phyloP scores from a whole-genome alignment of 2,329 filamentous ascomycete species.

The Colletotrichum trifolii region DNA sequence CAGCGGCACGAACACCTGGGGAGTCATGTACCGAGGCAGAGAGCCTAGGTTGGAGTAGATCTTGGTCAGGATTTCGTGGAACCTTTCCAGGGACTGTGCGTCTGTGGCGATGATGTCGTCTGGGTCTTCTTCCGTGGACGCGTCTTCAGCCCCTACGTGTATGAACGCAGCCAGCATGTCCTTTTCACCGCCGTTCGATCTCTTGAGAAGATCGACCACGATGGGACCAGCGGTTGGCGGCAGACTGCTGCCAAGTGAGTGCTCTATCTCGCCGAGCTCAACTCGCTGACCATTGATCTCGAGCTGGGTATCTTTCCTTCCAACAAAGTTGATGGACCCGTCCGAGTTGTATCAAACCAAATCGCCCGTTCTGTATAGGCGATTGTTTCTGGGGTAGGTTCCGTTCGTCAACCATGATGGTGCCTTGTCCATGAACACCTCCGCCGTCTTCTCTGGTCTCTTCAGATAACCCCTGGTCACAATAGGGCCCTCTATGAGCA shows the following conservation, averaged over 20 bases:
- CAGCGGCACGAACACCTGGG: conserved; percentile 30
- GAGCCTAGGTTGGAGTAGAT: conserved; percentile 2
- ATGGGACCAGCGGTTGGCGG: conserved; percentile 11
- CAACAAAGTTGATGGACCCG: conserved; percentile 40
- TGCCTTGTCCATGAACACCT: conserved; percentile 12
- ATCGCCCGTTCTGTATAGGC: conserved; percentile 42
- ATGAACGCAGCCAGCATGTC: conserved; percentile 16
- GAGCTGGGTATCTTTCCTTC: conserved; percentile 45
- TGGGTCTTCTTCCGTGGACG: not conserved
- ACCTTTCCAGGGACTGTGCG: not conserved
- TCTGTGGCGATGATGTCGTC: conserved; percentile 21
- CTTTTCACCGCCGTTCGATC: conserved; percentile 3
- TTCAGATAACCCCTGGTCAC: conserved; percentile 15
- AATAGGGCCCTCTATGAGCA: conserved; percentile 37
- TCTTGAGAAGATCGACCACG: not conserved
- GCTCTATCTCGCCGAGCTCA: conserved; percentile 47
- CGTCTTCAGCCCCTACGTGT: conserved; percentile 2
- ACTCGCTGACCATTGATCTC: conserved; percentile 48
- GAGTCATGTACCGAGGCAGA: conserved; percentile 36
- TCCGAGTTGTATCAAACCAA: conserved; percentile 41
- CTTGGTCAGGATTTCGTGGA: conserved; percentile 3
- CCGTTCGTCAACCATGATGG: conserved; percentile 38
- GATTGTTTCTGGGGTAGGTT: conserved; percentile 35
- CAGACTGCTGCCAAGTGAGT: conserved; percentile 45
- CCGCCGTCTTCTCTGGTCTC: conserved; percentile 3